These are phyloP conservation scores for Peronospora belbahrii DNA, from an alignment of 352 stramenopile species.

Conservation along the genomic window DNA sequence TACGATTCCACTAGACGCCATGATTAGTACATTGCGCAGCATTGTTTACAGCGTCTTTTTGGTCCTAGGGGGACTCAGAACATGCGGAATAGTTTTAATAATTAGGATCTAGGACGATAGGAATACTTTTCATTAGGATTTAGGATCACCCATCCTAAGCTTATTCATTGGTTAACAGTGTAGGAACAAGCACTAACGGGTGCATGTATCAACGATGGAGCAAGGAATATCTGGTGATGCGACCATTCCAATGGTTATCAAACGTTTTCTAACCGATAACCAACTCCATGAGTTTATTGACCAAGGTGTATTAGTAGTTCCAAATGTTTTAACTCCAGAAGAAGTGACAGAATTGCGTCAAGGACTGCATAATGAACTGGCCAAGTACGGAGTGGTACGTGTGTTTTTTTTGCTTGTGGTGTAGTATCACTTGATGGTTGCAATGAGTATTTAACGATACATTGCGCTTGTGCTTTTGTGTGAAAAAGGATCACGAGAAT, in stretches of 20 bases:
- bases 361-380: constrained; percentile 56
- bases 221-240: constrained; percentile 14
- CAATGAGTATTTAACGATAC: constrained; percentile 1
- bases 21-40: constrained; percentile 90
- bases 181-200: too few species aligned
- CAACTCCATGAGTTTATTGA: constrained; percentile 60
- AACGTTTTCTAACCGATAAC: constrained; percentile 35
- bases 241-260: constrained; percentile 4
- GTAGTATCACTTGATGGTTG: neutral
- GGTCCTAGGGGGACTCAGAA: constrained; percentile 9
- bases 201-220: neutral
- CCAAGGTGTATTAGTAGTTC: constrained; percentile 66
- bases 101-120: constrained; percentile 4
- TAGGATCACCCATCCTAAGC: too few species aligned
- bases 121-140: neutral
- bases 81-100: constrained; percentile 6
- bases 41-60: constrained; percentile 33
- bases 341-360: constrained; percentile 47
- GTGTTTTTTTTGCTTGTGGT: neutral
- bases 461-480: constrained; percentile 1
- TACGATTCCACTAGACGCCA: constrained; percentile 88
- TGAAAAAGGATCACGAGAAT: constrained; percentile 43
- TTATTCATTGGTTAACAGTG: too few species aligned
- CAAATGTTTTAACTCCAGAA: constrained; percentile 50
- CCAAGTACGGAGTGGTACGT: constrained; percentile 65